Evolutionary conservation across 208 protist species (phyloP).

Genomic region (Crithidia fasciculata): DNA sequence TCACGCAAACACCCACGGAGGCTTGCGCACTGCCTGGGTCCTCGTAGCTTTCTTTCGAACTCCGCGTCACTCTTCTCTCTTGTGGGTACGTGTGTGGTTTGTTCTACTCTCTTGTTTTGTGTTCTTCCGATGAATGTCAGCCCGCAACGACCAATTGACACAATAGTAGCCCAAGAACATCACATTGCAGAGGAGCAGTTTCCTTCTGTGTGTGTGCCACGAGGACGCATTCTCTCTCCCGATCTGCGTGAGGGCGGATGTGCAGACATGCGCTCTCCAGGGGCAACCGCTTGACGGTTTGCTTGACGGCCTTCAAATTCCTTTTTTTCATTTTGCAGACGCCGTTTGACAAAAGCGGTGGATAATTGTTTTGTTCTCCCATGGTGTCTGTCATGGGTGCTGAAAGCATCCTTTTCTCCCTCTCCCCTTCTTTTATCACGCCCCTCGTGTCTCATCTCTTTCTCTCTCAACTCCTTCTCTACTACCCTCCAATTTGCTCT

Average conservation of each 20-base stretch:
- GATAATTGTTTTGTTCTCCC: background rate
- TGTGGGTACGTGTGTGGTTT: too few species aligned
- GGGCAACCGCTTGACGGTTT: background rate
- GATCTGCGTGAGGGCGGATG: background rate
- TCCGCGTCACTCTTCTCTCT: too few species aligned
- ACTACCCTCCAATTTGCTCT: too few species aligned
- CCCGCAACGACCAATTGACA: background rate
- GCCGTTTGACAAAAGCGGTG: too few species aligned
- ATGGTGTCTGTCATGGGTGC: background rate
- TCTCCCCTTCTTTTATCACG: background rate
- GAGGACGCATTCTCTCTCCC: background rate
- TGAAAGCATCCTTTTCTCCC: background rate
- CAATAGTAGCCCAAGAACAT: background rate
- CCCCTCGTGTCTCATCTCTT: background rate
- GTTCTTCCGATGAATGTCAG: background rate
- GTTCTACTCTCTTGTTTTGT: too few species aligned
- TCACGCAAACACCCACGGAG: too few species aligned
- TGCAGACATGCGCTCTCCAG: background rate
- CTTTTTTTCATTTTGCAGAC: too few species aligned
- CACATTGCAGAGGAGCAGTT: background rate
- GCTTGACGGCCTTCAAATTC: too few species aligned
- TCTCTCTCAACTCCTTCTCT: background rate
- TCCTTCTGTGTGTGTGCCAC: background rate
- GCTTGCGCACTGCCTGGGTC: too few species aligned
- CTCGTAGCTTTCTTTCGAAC: too few species aligned